A percentile compares a stretch with the other conserved stretches of the same genome.
Conservation (phyloP, 1,284 basidiomycete genomes). For the Xerocomus nothofagi region DNA sequence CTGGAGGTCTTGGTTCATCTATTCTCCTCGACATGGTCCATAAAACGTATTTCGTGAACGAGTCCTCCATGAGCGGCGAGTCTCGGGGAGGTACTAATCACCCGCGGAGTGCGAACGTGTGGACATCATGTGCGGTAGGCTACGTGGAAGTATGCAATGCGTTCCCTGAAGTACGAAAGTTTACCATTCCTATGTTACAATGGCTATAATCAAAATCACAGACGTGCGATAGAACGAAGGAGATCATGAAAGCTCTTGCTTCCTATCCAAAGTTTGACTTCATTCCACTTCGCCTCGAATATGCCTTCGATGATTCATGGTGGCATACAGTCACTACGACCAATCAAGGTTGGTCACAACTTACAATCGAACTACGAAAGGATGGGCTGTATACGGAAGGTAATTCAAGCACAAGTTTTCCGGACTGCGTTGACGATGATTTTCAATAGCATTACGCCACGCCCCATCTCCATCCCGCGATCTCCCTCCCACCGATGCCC, state of each 20-base stretch:
- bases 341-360: slow-evolving; percentile 20
- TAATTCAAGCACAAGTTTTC: slow-evolving; percentile 5
- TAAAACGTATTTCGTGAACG: slow-evolving; percentile 54
- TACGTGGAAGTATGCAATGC: slow-evolving; percentile 70
- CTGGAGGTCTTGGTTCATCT: slow-evolving; percentile 73
- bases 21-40: slow-evolving; percentile 69
- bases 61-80: slow-evolving; percentile 33
- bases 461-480: slow-evolving; percentile 28
- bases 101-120: slow-evolving; percentile 61
- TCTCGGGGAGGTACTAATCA: slow-evolving; percentile 58
- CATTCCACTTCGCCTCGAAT: slow-evolving; percentile 60
- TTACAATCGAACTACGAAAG: slow-evolving; percentile 48
- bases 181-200: slow-evolving; percentile 6
- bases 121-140: slow-evolving; percentile 60
- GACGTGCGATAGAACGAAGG: slow-evolving; percentile 56
- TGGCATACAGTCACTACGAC: slow-evolving; percentile 50
- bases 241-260: slow-evolving; percentile 47
- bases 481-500: slow-evolving; percentile 42
- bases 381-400: slow-evolving; percentile 45
- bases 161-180: slow-evolving; percentile 54
- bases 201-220: slow-evolving; percentile 33
- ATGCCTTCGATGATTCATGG: slow-evolving; percentile 72
- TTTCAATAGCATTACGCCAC: slow-evolving; percentile 32
- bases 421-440: slow-evolving; percentile 10
- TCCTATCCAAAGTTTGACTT: slow-evolving; percentile 56